A percentile compares a stretch with the other conserved stretches of the same genome.
Evolutionary conservation across 352 stramenopile species (phyloP).

Genomic region (Phytopythium aichiense): DNA sequence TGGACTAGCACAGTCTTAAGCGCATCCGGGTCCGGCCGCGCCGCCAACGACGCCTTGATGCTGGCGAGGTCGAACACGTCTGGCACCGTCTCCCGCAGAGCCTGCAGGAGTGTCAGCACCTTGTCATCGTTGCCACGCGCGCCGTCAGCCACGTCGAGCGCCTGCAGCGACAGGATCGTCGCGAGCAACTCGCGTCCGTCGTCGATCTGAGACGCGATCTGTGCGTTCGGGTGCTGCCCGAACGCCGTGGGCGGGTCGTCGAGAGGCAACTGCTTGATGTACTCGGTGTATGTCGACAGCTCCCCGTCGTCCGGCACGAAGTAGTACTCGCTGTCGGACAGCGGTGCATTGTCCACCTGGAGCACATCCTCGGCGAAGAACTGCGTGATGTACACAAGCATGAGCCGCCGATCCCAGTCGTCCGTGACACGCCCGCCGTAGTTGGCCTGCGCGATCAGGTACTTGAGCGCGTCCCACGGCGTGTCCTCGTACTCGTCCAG

Average conservation of each 20-base stretch:
- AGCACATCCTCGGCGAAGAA: constrained; percentile 92
- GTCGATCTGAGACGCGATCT: constrained; percentile 94
- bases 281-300: constrained; percentile 83
- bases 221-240: constrained; percentile 94
- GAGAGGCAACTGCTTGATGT: constrained; percentile 88
- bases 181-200: constrained; percentile 87
- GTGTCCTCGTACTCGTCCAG: constrained; percentile 91
- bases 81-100: constrained; percentile 85
- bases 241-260: constrained; percentile 91
- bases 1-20: constrained; percentile 95
- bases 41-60: constrained; percentile 65
- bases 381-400: constrained; percentile 95
- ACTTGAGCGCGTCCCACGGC: constrained; percentile 93
- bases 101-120: constrained; percentile 78
- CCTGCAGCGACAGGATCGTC: constrained; percentile 90
- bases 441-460: constrained; percentile 95
- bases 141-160: constrained; percentile 73
- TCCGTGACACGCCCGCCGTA: constrained; percentile 96
- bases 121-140: constrained; percentile 88
- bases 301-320: constrained; percentile 92
- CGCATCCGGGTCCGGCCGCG: constrained; percentile 84
- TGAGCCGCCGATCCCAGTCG: constrained; percentile 94
- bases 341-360: constrained; percentile 73
- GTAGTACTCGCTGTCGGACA: constrained; percentile 92
- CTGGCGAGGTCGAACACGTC: constrained; percentile 86